Evolutionary conservation across 345 rosid species (phyloP), one percentile per base, ranked within the genome.

Genomic region (Litchi chinensis): DNA sequence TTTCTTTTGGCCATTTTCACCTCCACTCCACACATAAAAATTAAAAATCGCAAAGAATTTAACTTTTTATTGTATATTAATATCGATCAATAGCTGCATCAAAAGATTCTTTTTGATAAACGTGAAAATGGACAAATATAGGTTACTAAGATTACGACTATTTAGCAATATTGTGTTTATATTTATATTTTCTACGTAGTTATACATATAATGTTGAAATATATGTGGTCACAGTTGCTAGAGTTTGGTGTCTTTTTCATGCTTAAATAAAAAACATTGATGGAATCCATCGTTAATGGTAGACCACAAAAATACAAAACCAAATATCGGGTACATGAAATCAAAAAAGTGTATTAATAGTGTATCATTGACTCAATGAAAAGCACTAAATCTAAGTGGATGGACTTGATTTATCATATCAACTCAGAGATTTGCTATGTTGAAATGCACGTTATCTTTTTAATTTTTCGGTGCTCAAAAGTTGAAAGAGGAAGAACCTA

Each of bases 201-300:
- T 32, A 32, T 32, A 3, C 37, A 32, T 32, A 32, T 32, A 32
- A 32, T 32, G 37, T 32, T 32, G 37, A 32, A 32, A 32, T 32
- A 32, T 32, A 18, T 48, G 74, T 26, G 62, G 74, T 18, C 46
- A 72, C 32, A 32, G 50, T 37, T 19, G 7, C 28, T 0, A n/a
- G 39, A n/a, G 5, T 19, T 19, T 16, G 12, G 26, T 16, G 46
- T 56, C 76, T 10, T 56, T 72, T 56, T 72, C 9, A 60, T 37
- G 15, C 24, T 37, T 50, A 5, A 0, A 5, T 37, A 44, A 16
- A 15, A 46, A 69, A 7, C 7, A 28, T 24, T 15, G 12, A 16
- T 71, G 48, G 65, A 54, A 72, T 72, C 76, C 37, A 37, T 37
- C n/a, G 21, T 71, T 56, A 37, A 19, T n/a, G 50, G 15, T 9